Evolutionary conservation across 2,329 filamentous ascomycete species (phyloP).

Genomic region (Aspergillus bombycis): DNA sequence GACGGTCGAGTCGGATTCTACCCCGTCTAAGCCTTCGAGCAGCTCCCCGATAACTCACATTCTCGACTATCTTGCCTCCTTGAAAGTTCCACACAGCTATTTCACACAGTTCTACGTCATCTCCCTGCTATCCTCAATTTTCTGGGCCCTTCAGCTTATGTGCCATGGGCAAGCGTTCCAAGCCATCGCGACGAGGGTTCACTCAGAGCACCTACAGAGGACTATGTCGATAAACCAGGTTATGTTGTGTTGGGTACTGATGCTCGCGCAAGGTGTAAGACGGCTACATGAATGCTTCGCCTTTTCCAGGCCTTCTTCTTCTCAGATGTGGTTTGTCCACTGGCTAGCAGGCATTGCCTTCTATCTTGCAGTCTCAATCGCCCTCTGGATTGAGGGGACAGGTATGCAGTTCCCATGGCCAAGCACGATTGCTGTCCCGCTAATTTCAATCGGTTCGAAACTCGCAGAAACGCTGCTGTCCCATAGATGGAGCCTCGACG

Average conservation of each 20-base stretch:
- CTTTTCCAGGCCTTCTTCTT: constrained; percentile 68
- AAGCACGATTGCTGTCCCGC: background rate
- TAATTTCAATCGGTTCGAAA: background rate
- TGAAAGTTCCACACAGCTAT: constrained; percentile 81
- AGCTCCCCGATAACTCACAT: constrained; percentile 25
- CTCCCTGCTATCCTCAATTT: constrained; percentile 69
- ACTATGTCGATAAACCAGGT: constrained; percentile 67
- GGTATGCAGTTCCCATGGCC: constrained; percentile 52
- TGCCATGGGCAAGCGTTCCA: constrained; percentile 58
- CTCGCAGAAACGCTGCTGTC: constrained; percentile 36
- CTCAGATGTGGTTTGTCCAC: constrained; percentile 83
- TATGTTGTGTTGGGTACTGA: constrained; percentile 68
- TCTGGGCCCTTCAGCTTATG: constrained; percentile 72
- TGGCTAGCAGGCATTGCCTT: constrained; percentile 79
- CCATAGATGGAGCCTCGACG: constrained; percentile 35
- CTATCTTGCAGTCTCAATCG: constrained; percentile 73
- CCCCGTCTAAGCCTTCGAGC: constrained; percentile 15
- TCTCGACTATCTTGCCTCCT: constrained; percentile 55
- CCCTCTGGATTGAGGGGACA: constrained; percentile 83
- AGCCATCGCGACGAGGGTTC: constrained; percentile 49
- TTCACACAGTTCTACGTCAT: constrained; percentile 85
- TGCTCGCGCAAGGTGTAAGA: constrained; percentile 74
- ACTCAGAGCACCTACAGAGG: constrained; percentile 33
- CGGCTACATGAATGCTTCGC: constrained; percentile 74
- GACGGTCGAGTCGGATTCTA: constrained; percentile 18